A percentile compares a stretch with the other conserved stretches of the same genome.
phyloP scores from a whole-genome alignment of 768 basidiomycete species.

The Podaxis mareebaensis region DNA sequence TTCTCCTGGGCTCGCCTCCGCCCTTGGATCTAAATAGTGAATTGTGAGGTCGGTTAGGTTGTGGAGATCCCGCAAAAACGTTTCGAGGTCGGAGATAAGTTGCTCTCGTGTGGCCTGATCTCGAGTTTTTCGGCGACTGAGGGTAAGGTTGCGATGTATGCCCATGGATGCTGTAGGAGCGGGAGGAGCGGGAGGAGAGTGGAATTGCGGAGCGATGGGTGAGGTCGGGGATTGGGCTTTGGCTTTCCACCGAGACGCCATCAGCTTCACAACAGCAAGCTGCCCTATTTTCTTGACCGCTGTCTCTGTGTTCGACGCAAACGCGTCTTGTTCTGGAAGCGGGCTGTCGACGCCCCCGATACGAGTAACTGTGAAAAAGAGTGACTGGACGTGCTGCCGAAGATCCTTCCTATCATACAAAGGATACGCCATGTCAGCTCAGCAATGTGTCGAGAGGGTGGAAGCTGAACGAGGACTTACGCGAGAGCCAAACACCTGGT shows the following conservation, averaged over 20 bases:
- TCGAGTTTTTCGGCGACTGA: constrained; percentile 5
- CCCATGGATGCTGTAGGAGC: not conserved
- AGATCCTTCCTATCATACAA: not conserved
- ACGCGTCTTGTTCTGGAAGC: not conserved
- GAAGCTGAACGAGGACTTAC: not conserved
- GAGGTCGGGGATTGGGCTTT: constrained; percentile 1
- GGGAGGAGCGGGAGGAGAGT: not conserved
- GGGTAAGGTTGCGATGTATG: not conserved
- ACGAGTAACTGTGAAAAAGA: constrained; percentile 1
- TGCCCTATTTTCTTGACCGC: not conserved
- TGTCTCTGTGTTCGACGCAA: not conserved
- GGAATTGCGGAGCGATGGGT: constrained; percentile 5
- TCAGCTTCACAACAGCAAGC: not conserved
- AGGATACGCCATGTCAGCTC: not conserved
- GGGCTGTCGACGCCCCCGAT: not conserved
- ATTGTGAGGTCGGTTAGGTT: constrained; percentile 6
- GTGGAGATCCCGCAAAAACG: not conserved
- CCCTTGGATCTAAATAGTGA: not conserved
- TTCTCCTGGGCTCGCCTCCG: not conserved
- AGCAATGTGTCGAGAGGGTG: not conserved
- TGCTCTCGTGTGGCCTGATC: not conserved
- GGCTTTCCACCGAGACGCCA: constrained; percentile 2
- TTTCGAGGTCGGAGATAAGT: not conserved
- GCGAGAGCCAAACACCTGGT: constrained; percentile 2
- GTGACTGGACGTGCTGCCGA: not conserved